Base-by-base conservation (phyloP, 139 green algal genomes). In the Monoraphidium neglectum region DNA sequence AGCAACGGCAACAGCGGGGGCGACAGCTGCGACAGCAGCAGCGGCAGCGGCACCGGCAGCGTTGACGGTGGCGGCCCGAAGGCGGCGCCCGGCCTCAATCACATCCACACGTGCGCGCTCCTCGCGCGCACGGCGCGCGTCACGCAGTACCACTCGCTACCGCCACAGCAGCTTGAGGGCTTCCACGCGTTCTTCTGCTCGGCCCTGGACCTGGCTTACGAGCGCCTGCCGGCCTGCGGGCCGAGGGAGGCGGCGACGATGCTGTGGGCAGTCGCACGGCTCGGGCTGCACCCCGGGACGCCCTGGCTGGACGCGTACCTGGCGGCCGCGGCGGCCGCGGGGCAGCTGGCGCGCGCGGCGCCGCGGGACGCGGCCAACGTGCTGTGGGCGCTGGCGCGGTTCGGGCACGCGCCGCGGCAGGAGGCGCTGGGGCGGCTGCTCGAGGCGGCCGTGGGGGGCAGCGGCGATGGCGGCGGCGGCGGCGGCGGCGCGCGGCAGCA, bases 191-290 rank as follows among this genome's bases (percentile, higher is more conserved):
- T 57, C 37, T 76, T 67, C 15, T n/a, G 49, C 2, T 56, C 24
- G 15, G 70, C 70, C 3, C 36, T 76, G 33, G 49, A 67, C 60
- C 18, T 60, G 1, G 38, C 36, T 35, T 63, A 66, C 40, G 15
- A 47, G 47, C 4, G 26, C 1, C 4, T 68, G 6, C 57, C 21
- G 46, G 37, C 13, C 28, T 56, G 56, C 28, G 59, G 71, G 5
- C 59, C 71, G 13, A 37, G 71, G 10, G 71, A 77, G 40, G 51
- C 76, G 13, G 72, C 74, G 3, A 78, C 78, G 51, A 46, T 74
- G 68, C 69, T 84, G 51, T 81, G 79, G 74, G 79, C 79, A 35
- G 61, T 68, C 30, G 74, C 79, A 24, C 60, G 67, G 54, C 47
- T 84, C 26, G 79, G 74, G 30, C 35, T 63, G 30, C 74, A 75